Evolutionary conservation across 768 basidiomycete species (phyloP), one percentile per base, ranked within the genome.

Genomic region (Tulasnella sp.): DNA sequence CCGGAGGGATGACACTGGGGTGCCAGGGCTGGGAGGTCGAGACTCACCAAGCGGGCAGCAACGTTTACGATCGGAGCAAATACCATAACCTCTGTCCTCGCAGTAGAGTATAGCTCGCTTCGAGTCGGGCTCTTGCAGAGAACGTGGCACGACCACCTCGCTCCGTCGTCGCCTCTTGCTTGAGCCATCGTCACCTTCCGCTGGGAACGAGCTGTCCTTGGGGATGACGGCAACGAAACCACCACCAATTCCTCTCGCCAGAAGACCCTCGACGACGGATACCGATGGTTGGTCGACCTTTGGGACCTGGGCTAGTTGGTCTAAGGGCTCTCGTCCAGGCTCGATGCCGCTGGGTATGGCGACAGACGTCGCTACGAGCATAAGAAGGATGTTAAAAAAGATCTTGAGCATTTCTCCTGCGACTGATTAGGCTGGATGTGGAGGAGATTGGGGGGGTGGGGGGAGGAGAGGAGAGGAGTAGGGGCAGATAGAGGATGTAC

Each of bases 1-100:
- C 16, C 24, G 21, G 14, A 44, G 3, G 16, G 44, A 44, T n/a
- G n/a, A n/a, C n/a, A n/a, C n/a, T n/a, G n/a, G n/a, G n/a, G n/a
- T n/a, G n/a, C n/a, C n/a, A 16, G 24, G 40, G 40, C 16, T n/a
- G 40, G 71, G 36, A 1, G 7, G 9, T 24, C n/a, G 14, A 10
- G 12, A 76, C 76, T 77, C 38, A 77, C 76, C 76, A 31, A 42
- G 34, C 14, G 76, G 76, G 39, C 76, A 77, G 62, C 76, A 77
- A 38, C 9, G 39, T 39, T 12, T 16, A 36, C 4, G 0, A 36
- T 27, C 62, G 8, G 76, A 3, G 62, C 76, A 77, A 56, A 77
- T 27, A 62, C 34, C 58, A 40, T 71, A 77, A 14, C 76, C 76
- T 18, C 5, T 68, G 40, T 48, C 27, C 56, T n/a, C 19, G 62